Evolutionary conservation across 2,329 filamentous ascomycete species (phyloP).

Genomic region (Orbilia blumenaviensis): DNA sequence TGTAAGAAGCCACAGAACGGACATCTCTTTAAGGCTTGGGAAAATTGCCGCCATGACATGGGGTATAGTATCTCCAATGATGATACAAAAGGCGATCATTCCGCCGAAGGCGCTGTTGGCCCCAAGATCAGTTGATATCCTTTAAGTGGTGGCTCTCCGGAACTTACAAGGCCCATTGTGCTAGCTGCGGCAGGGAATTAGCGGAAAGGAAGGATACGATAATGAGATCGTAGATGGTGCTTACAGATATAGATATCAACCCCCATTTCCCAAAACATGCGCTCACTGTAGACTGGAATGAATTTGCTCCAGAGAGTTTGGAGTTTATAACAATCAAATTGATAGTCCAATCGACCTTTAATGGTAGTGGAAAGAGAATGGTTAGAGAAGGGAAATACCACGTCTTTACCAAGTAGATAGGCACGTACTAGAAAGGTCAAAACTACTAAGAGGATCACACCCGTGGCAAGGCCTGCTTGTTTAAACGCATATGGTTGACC

Average conservation of each 20-base stretch:
- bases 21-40: constrained; percentile 75
- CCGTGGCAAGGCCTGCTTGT: constrained; percentile 86
- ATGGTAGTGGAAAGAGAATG: background rate
- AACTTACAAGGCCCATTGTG: constrained; percentile 87
- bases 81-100: constrained; percentile 98
- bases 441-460: constrained; percentile 77
- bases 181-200: constrained; percentile 64
- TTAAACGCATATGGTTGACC: constrained; percentile 93
- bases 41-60: constrained; percentile 85
- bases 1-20: constrained; percentile 82
- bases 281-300: constrained; percentile 94
- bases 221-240: constrained; percentile 7
- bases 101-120: constrained; percentile 80
- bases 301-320: constrained; percentile 91
- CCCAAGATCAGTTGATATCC: constrained; percentile 1
- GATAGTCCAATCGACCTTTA: constrained; percentile 90
- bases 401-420: background rate
- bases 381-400: background rate
- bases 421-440: constrained; percentile 76
- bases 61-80: constrained; percentile 95
- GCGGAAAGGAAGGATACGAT: background rate
- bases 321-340: constrained; percentile 96
- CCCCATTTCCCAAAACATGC: constrained; percentile 91
- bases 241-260: constrained; percentile 79
- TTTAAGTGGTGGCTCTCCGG: background rate